A percentile compares a stretch with the other conserved stretches of the same genome.
These are phyloP conservation scores for Scheffersomyces stambukii DNA, from an alignment of 1,139 yeast species.

Conservation along the genomic window DNA sequence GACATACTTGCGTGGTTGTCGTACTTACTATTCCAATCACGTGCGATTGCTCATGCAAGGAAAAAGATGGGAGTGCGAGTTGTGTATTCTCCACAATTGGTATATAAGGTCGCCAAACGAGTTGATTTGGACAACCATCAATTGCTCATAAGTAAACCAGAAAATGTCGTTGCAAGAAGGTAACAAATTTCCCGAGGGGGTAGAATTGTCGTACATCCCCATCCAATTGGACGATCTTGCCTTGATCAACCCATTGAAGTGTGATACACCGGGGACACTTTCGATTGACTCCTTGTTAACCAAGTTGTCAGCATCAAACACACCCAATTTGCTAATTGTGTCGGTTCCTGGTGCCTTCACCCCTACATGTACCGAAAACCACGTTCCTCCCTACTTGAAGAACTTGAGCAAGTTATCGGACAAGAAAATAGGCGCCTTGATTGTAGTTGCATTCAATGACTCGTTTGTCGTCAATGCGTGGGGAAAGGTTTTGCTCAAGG, in stretches of 20 bases:
- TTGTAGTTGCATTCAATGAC: conserved; percentile 71
- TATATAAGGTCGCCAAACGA: too few species aligned
- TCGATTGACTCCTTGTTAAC: conserved; percentile 17
- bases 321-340: conserved; percentile 56
- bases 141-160: too few species aligned
- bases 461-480: conserved; percentile 82
- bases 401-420: conserved; percentile 47
- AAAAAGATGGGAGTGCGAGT: too few species aligned
- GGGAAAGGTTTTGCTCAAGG: conserved; percentile 60
- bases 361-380: conserved; percentile 80
- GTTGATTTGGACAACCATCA: too few species aligned
- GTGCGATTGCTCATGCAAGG: too few species aligned
- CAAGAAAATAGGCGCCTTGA: conserved; percentile 64
- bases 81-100: too few species aligned
- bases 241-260: conserved; percentile 42
- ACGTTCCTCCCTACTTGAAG: conserved; percentile 70
- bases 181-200: conserved; percentile 46
- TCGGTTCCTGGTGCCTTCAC: conserved; percentile 92
- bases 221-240: conserved; percentile 33
- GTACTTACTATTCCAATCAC: too few species aligned
- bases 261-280: conserved; percentile 36
- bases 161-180: conserved; percentile 17
- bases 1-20: too few species aligned
- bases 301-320: conserved; percentile 20
- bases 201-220: conserved; percentile 56